Base-by-base conservation (phyloP, 2,329 filamentous ascomycete genomes). In the Aciculosporium take region DNA sequence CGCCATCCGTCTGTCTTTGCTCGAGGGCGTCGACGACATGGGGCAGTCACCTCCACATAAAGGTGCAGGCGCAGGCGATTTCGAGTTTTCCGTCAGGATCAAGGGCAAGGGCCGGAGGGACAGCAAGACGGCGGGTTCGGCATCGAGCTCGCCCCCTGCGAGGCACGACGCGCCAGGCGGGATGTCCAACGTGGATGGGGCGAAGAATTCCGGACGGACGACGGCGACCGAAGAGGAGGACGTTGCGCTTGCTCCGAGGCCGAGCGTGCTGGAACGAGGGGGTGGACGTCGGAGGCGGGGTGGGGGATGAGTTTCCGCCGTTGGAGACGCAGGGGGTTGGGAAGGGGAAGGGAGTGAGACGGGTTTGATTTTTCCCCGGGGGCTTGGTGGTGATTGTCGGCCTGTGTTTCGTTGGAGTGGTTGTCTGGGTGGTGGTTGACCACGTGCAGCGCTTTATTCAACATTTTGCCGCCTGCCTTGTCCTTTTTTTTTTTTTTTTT, bases 1-100 rank as follows among this genome's bases (percentile, higher is more conserved):
- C 40, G 77, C 76, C 1, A 74, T 81, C 30, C 70, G 75, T 0
- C 60, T 80, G 8, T 79, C 74, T 2, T 58, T 80, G 6, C 60
- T 79, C 39, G 75, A 80, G 48, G 66, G 67, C 5, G 64, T 67
- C 29, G 67, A 71, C 40, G 69, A 71, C 23, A 51, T 54, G 2
- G 65, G 61, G 1, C 59, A 65, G 33, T 69, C 68, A 3, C 65
- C 70, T 0, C 60, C n/a, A n/a, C n/a, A n/a, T n/a, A n/a, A n/a
- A n/a, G n/a, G 53, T 8, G 67, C 56, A 18, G 61, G 64, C 45
- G 65, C 64, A 7, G 63, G 65, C 15, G 70, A 69, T 13, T 71
- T 68, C 45, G 69, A 73, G 30, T 68, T 71, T 37, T 61, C 68
- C 12, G 62, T 78, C 48, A 71, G 58, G 36, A 62, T 76, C 49